A percentile compares a stretch with the other conserved stretches of the same genome.
Conservation (phyloP, 176 grass and related monocot species). For the Aegilops tauschii region DNA sequence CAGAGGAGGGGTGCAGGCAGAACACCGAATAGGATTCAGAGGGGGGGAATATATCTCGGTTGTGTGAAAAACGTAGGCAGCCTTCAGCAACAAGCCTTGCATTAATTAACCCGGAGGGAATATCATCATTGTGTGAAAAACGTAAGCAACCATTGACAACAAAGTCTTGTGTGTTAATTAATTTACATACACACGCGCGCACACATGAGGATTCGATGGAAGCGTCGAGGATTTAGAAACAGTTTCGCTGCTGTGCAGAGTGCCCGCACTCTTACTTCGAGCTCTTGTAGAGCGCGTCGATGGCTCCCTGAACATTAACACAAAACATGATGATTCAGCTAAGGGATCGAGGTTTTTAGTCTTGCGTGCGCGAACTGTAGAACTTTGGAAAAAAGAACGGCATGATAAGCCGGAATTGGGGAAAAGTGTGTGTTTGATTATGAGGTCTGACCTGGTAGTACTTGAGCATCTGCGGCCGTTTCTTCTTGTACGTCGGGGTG, state of each 20-base stretch:
- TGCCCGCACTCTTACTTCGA: slow-evolving; percentile 29
- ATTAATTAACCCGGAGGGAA: not conserved
- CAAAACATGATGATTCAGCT: too few species aligned
- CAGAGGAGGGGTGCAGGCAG: not conserved
- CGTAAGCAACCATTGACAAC: not conserved
- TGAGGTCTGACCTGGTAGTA: slow-evolving; percentile 65
- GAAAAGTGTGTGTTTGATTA: not conserved
- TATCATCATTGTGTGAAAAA: not conserved
- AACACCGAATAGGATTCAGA: not conserved
- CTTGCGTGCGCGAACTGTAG: too few species aligned
- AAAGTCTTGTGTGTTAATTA: too few species aligned
- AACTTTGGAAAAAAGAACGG: too few species aligned
- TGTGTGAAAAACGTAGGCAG: not conserved
- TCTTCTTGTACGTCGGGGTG: slow-evolving; percentile 96
- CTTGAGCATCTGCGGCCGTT: slow-evolving; percentile 84
- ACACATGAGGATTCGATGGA: not conserved
- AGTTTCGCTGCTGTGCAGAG: not conserved
- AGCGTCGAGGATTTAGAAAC: not conserved
- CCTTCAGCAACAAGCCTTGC: not conserved
- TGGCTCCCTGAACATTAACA: slow-evolving; percentile 35
- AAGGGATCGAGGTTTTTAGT: too few species aligned
- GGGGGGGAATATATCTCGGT: not conserved
- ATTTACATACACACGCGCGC: not conserved
- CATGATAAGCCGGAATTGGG: not conserved
- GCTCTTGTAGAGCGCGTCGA: slow-evolving; percentile 63